These are phyloP conservation scores for Ceratocystis eucalypticola DNA, from an alignment of 2,329 filamentous ascomycete genomes.

Conservation along the genomic window DNA sequence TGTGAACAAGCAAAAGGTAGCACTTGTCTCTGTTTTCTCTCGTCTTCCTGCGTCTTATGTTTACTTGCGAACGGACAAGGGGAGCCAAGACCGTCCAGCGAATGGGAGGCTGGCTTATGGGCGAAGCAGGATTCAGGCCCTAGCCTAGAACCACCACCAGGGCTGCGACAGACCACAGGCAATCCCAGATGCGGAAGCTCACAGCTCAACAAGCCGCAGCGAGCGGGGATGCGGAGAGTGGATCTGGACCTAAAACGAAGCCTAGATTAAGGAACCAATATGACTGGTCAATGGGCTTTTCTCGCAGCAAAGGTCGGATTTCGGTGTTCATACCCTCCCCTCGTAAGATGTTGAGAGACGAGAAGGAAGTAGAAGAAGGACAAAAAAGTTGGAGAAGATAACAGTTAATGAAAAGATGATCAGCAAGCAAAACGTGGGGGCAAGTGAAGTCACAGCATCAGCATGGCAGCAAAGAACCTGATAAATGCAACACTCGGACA, in stretches of 20 bases:
- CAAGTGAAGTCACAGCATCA: not conserved
- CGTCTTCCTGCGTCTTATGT: not conserved
- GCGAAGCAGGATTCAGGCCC: not conserved
- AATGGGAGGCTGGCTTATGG: not conserved
- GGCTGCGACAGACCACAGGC: no score
- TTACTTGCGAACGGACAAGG: not conserved
- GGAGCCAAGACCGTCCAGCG: not conserved
- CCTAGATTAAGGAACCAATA: not conserved
- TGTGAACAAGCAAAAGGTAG: not conserved
- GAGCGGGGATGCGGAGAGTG: not conserved
- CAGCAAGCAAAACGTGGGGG: not conserved
- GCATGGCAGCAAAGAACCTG: not conserved
- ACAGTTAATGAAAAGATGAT: not conserved
- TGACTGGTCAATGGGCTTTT: not conserved
- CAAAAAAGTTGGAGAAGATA: not conserved
- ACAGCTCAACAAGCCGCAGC: not conserved
- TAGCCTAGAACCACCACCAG: not conserved
- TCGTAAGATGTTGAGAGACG: not conserved
- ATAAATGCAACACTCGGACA: not conserved
- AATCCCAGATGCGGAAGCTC: not conserved
- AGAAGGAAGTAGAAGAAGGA: no score
- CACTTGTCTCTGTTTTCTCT: not conserved
- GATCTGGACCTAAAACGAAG: not conserved
- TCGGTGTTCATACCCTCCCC: not conserved
- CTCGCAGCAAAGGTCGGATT: slow-evolving; percentile 1